phyloP scores from a whole-genome alignment of 1,139 yeast species.

The Blastobotrys illinoisensis region DNA sequence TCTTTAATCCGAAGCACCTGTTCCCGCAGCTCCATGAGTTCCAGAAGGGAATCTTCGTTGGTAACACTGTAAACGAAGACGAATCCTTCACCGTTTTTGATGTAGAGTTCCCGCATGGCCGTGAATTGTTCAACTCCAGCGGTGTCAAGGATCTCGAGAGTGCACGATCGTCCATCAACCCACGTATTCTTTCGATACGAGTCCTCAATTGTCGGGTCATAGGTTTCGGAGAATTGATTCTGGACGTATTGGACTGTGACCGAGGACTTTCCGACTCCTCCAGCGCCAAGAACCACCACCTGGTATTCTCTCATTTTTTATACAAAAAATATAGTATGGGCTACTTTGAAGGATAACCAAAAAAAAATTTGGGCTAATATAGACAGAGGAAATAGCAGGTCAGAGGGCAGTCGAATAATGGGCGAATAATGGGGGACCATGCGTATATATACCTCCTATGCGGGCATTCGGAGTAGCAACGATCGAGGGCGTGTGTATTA shows the following conservation, averaged over 20 bases:
- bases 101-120: constrained; percentile 61
- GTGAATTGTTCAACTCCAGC: constrained; percentile 46
- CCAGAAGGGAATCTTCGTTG: constrained; percentile 74
- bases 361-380: neutral
- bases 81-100: constrained; percentile 42
- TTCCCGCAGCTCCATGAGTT: constrained; percentile 72
- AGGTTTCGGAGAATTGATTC: constrained; percentile 68
- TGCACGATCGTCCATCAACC: constrained; percentile 36
- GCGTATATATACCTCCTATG: neutral
- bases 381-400: no score
- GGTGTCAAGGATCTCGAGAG: constrained; percentile 41
- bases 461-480: neutral
- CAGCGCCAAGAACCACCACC: constrained; percentile 93
- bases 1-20: constrained; percentile 90
- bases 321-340: neutral
- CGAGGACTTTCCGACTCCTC: constrained; percentile 97
- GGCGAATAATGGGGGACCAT: neutral
- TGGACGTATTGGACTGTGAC: constrained; percentile 47
- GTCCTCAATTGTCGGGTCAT: constrained; percentile 93
- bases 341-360: neutral
- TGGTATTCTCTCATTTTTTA: constrained; percentile 44
- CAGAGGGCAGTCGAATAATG: neutral
- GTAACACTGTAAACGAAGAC: constrained; percentile 74
- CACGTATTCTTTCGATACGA: constrained; percentile 38
- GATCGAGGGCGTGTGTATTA: neutral